Percentiles rank a stretch among this genome's conserved stretches.
These are phyloP conservation scores for Dacryopinax primogenitus DNA, from an alignment of 768 basidiomycete genomes.

Conservation along the genomic window DNA sequence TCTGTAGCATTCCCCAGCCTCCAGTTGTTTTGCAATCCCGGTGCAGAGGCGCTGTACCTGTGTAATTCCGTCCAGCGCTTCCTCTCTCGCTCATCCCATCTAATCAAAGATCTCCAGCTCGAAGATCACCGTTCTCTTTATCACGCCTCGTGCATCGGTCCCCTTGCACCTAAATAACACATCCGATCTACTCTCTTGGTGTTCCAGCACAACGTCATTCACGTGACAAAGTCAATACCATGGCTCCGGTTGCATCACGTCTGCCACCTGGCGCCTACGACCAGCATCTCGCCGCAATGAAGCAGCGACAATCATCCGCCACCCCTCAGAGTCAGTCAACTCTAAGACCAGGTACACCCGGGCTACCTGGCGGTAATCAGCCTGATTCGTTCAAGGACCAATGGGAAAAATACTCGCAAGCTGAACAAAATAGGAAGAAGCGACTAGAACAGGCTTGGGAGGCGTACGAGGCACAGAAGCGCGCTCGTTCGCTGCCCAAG, in stretches of 20 bases:
- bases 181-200: not conserved
- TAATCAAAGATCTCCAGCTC: not conserved
- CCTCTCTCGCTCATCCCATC: not conserved
- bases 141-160: not conserved
- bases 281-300: not conserved
- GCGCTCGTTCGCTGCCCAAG: not conserved
- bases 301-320: not conserved
- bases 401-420: not conserved
- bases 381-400: not conserved
- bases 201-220: not conserved
- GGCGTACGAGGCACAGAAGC: conserved; percentile 6
- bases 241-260: not conserved
- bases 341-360: not conserved
- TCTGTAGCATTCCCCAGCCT: not conserved
- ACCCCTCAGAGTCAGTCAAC: not conserved
- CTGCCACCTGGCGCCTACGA: not conserved
- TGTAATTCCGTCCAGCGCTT: not conserved
- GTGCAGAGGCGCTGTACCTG: not conserved
- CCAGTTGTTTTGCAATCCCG: not conserved
- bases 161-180: not conserved
- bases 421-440: not conserved
- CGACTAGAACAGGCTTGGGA: not conserved
- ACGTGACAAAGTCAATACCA: not conserved
- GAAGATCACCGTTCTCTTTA: not conserved
- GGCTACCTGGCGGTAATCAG: not conserved